Evolutionary conservation across 495 filamentous ascomycete genomes (phyloP), one percentile per base, ranked within the genome.

Genomic region (Apodospora peruviana): DNA sequence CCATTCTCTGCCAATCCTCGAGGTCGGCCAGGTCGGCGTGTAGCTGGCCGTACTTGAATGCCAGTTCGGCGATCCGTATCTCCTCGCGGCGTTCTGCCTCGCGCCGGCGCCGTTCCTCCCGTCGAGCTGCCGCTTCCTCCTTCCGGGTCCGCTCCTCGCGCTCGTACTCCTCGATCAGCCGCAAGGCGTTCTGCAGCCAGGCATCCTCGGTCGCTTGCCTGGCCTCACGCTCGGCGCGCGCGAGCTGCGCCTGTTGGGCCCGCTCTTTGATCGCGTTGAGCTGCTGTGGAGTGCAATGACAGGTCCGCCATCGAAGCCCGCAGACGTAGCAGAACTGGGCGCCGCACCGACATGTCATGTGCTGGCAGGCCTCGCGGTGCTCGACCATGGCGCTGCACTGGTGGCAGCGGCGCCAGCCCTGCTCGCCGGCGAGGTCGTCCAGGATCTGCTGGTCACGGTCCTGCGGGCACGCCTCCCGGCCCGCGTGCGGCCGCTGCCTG

Each of bases 291-390:
- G 56, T 59, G 38, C 69, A 72, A 1, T 3, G 29, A 43, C 70
- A 73, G 0, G 65, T 71, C 17, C 58, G 50, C 68, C 68, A 73
- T 50, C 8, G 52, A 54, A 0, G 9, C 9, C 67, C 64, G 51
- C 75, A 80, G 16, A 69, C 71, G 47, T 76, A 80, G 57, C 77
- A 79, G 59, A 79, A 80, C 36, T 75, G 56, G 1, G 62, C 63
- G 7, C 70, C 63, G 60, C 53, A 55, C 23, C 53, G 43, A 21
- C 53, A 80, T 5, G 67, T 78, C 73, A 80, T 77, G 56, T 78
- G 74, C 42, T 72, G 65, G 48, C 77, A 80, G 0, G 71, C 77
- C 20, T 68, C 66, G 19, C 48, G 56, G 46, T 72, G 71, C 56
- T 78, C 75, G 14, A 79, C 59, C 14, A 72, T 48, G 7, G 58